Base-by-base conservation (phyloP, 805 yeast genomes). In the Phaffomyces antillensis region DNA sequence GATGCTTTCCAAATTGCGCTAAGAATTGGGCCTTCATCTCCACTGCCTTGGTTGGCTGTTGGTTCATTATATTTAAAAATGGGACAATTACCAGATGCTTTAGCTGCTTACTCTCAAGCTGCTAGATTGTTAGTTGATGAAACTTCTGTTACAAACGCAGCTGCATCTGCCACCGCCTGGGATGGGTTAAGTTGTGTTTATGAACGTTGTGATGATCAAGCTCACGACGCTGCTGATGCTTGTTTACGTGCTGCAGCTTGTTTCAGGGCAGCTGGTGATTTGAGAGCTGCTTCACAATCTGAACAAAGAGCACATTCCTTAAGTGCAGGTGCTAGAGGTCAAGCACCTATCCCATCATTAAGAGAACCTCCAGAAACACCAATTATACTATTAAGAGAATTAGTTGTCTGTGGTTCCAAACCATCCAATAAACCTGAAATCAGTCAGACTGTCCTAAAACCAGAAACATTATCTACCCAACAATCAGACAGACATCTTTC, bases 21-120 rank as follows among this genome's bases (percentile, higher is more conserved):
- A 44, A 65, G 75, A 49, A 70, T 76, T 37, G 77, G 79, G 0
- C 72, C 78, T 17, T 61, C 64, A 15, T 70, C 73, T 13, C 78
- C 85, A n/a, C 64, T 78, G 41, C 75, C 83, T 3, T 81, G 87
- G 89, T 62, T 81, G 31, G 78, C 82, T 0, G 78, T 81, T 26
- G 89, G 86, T 4, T 70, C 76, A 12, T 64, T 82, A 40, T 81
- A 81, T 53, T 60, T 81, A 45, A 72, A 72, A 49, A 63, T 79
- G 51, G 76, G 75, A 39, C 87, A 81, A 59, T 58, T 81, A 23
- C 75, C 79, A 4, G 87, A 81, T 54, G 81, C 87, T 0, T 63
- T 81, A 41, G 79, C 81, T 7, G 86, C 86, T 3, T 81, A 77
- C 55, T 75, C 84, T 0, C 84, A 80, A 56, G 86, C 84, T 2